A percentile compares a stretch with the other conserved stretches of the same genome.
Evolutionary conservation across 495 filamentous ascomycete species (phyloP).

Genomic region (Niebla homalea): DNA sequence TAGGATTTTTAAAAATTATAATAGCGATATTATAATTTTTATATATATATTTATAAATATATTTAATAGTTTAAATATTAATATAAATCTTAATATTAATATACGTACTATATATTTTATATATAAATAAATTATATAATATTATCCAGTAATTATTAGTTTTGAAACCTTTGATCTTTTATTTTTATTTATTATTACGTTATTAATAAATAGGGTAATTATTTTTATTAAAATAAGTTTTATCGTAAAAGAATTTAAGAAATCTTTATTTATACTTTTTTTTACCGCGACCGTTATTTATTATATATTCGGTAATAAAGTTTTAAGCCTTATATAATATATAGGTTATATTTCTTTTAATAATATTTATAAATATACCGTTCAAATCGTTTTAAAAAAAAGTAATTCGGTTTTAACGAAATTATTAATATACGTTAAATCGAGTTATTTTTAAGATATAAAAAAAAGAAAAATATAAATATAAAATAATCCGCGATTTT

Average conservation of each 20-base stretch:
- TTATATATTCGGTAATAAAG: not conserved
- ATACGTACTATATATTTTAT: no score
- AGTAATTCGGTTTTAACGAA: no score
- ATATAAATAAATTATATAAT: not conserved
- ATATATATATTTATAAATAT: not conserved
- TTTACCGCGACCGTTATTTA: not conserved
- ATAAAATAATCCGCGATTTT: no score
- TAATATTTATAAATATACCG: not conserved
- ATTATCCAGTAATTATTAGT: not conserved
- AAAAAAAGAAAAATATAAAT: no score
- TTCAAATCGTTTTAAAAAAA: no score
- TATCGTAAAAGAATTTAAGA: not conserved
- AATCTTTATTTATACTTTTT: not conserved
- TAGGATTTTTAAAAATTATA: no score
- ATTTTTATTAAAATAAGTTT: not conserved
- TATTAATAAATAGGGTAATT: not conserved
- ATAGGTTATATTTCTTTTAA: not conserved
- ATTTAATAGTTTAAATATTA: no score
- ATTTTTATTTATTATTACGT: conserved; percentile 1
- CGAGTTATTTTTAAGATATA: no score
- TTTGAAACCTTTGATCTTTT: not conserved
- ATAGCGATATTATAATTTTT: no score
- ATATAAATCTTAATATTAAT: no score
- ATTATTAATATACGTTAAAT: no score
- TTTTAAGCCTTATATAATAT: not conserved